Evolutionary conservation across 1,284 basidiomycete genomes (phyloP).

Genomic region (Coniferiporia sulphurascens): DNA sequence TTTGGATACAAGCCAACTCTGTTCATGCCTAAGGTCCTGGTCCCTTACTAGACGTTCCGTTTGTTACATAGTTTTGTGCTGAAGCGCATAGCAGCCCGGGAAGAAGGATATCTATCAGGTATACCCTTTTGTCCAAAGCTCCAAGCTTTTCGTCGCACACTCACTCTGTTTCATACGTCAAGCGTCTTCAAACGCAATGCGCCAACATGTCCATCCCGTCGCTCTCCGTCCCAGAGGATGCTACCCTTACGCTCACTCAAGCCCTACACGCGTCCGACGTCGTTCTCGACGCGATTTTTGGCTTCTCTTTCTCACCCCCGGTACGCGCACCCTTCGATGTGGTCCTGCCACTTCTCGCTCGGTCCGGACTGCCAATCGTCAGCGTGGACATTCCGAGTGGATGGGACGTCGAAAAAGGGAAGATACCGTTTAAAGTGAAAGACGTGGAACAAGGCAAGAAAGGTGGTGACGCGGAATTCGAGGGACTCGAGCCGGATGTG

Average conservation of each 20-base stretch:
- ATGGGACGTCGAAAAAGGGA: slow-evolving; percentile 88
- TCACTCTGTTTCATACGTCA: slow-evolving; percentile 1
- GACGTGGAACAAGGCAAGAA: slow-evolving; percentile 6
- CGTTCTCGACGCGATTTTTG: slow-evolving; percentile 93
- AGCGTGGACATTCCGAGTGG: slow-evolving; percentile 96
- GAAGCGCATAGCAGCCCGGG: slow-evolving; percentile 51
- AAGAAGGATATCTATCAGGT: slow-evolving; percentile 88
- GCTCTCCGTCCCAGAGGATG: slow-evolving; percentile 44
- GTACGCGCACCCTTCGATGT: slow-evolving; percentile 84
- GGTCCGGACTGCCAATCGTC: slow-evolving; percentile 71
- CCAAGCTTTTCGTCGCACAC: neutral
- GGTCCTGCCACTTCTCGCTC: slow-evolving; percentile 64
- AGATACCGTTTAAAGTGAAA: slow-evolving; percentile 20
- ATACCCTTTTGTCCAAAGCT: neutral
- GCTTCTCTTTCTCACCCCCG: slow-evolving; percentile 93
- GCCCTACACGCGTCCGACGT: slow-evolving; percentile 71
- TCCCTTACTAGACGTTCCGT: neutral
- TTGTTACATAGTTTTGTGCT: neutral
- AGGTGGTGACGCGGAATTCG: slow-evolving; percentile 22
- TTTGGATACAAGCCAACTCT: slow-evolving; percentile 84
- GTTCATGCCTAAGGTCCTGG: slow-evolving; percentile 84
- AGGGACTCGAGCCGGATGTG: slow-evolving; percentile 69
- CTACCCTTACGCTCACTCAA: slow-evolving; percentile 35
- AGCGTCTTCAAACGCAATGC: slow-evolving; percentile 84
- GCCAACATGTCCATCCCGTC: slow-evolving; percentile 80